phyloP scores from a whole-genome alignment of 2,329 filamentous ascomycete species.

The Raffaelea ambrosiae region DNA sequence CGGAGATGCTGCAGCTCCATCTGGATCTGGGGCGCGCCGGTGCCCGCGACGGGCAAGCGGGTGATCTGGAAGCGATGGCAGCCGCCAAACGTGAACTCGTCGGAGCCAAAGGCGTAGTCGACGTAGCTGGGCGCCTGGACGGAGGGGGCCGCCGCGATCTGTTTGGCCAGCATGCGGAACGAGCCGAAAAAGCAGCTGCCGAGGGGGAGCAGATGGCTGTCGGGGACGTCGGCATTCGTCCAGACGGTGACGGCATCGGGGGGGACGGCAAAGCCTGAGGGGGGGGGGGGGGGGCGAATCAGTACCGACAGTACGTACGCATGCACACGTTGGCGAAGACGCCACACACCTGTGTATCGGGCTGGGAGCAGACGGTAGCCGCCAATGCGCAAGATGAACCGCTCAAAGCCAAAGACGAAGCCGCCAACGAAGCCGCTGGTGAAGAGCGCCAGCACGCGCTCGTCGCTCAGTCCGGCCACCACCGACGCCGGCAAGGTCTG shows the following conservation, averaged over 20 bases:
- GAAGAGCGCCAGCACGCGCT: slow-evolving; percentile 2
- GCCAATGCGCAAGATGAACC: slow-evolving; percentile 2
- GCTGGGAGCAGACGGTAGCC: slow-evolving; percentile 4
- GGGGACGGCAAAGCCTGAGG: slow-evolving; percentile 1
- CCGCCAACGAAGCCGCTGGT: slow-evolving; percentile 5
- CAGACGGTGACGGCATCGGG: slow-evolving; percentile 2
- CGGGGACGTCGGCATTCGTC: neutral
- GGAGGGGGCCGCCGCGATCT: neutral
- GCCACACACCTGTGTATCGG: slow-evolving; percentile 3
- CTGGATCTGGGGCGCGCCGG: slow-evolving; percentile 1
- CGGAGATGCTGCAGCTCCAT: slow-evolving; percentile 5
- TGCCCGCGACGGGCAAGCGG: slow-evolving; percentile 1
- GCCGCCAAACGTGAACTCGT: slow-evolving; percentile 5
- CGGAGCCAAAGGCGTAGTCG: slow-evolving; percentile 5
- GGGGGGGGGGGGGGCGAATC: neutral
- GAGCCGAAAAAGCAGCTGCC: slow-evolving; percentile 5
- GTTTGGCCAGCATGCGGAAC: slow-evolving; percentile 3
- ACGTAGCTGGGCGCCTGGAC: slow-evolving; percentile 3
- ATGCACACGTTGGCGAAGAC: too few relatives aligned
- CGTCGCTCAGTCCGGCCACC: slow-evolving; percentile 1
- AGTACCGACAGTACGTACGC: neutral
- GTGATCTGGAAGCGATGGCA: slow-evolving; percentile 5
- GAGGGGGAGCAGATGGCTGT: slow-evolving; percentile 4
- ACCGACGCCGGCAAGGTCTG: slow-evolving; percentile 2
- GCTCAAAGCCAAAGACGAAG: slow-evolving; percentile 3